Evolutionary conservation across 164 flowering plant genomes (phyloP).

Genomic region (Liquidambar formosana): DNA sequence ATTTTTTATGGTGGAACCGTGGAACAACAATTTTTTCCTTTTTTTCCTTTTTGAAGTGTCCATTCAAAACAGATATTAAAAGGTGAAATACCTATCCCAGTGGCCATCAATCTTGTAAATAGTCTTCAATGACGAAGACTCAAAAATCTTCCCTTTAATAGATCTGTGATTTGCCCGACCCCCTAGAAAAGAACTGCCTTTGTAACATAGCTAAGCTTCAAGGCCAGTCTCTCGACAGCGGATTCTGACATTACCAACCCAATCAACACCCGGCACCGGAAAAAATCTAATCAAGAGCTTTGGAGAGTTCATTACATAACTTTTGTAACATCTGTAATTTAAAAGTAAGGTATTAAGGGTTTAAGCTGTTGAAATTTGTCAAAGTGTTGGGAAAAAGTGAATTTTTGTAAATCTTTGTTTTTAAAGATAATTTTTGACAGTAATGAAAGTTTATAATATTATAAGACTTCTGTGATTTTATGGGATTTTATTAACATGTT

Average conservation of each 20-base stretch:
- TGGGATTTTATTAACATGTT: too few relatives aligned
- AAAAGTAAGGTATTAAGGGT: too few relatives aligned
- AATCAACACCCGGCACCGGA: constrained; percentile 61
- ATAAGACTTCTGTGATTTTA: too few relatives aligned
- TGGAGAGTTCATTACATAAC: constrained; percentile 69
- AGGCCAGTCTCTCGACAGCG: constrained; percentile 67
- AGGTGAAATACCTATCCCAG: constrained; percentile 73
- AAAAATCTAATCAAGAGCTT: constrained; percentile 64
- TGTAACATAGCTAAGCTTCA: constrained; percentile 57
- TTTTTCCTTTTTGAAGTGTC: too few relatives aligned
- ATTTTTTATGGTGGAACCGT: not conserved
- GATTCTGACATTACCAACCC: constrained; percentile 66
- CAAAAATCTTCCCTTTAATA: constrained; percentile 64
- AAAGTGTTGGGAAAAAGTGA: too few relatives aligned
- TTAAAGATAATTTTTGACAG: too few relatives aligned
- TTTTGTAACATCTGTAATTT: too few relatives aligned
- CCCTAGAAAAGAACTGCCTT: constrained; percentile 43
- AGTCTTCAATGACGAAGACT: constrained; percentile 43
- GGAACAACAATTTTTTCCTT: too few relatives aligned
- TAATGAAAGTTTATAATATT: too few relatives aligned
- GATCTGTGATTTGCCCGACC: constrained; percentile 43
- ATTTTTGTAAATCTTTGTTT: too few relatives aligned
- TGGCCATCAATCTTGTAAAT: constrained; percentile 66
- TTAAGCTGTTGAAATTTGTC: too few relatives aligned
- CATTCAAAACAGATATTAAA: too few relatives aligned